Evolutionary conservation across 352 stramenopile genomes (phyloP).

Genomic region (Globisporangium camurandrum): DNA sequence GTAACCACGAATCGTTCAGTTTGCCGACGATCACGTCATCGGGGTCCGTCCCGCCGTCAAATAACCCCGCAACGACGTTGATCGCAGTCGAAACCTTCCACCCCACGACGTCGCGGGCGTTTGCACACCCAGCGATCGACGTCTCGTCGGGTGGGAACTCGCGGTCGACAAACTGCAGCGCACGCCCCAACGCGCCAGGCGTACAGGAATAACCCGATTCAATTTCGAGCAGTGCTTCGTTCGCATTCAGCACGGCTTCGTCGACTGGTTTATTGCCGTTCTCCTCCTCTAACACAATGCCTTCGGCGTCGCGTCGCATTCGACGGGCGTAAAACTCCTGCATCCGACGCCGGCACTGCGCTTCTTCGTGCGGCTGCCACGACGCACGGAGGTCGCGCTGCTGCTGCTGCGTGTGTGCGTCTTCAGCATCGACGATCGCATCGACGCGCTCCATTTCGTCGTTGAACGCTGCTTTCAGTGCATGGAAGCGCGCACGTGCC

Average conservation of each 20-base stretch:
- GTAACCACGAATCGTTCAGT: conserved; percentile 86
- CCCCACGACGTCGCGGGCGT: conserved; percentile 41
- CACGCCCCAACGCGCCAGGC: conserved; percentile 64
- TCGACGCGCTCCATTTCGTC: conserved; percentile 77
- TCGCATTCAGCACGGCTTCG: conserved; percentile 74
- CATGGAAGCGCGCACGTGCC: conserved; percentile 82
- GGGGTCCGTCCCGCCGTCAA: conserved; percentile 89
- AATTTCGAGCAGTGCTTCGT: conserved; percentile 82
- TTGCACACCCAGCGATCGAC: conserved; percentile 57
- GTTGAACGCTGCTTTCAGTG: conserved; percentile 83
- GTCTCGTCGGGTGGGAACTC: conserved; percentile 82
- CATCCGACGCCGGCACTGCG: conserved; percentile 58
- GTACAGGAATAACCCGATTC: conserved; percentile 74
- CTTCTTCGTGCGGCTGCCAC: conserved; percentile 56
- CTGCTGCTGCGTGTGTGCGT: conserved; percentile 34
- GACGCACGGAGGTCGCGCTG: conserved; percentile 44
- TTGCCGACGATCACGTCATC: conserved; percentile 81
- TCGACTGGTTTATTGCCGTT: conserved; percentile 42
- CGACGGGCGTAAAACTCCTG: conserved; percentile 73
- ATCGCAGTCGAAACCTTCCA: conserved; percentile 86
- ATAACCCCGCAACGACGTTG: conserved; percentile 83
- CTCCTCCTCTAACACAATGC: conserved; percentile 34
- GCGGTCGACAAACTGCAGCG: conserved; percentile 84
- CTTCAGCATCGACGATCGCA: conserved; percentile 67
- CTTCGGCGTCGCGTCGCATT: conserved; percentile 61